phyloP scores from a whole-genome alignment of 306 rosid genomes.

The Cucumis sativus region Cucumber_9930_V3 NC_026658.2:4311501-4312000 shows the following conservation, averaged over 20 bases:
- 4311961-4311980: background rate
- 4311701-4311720: background rate
- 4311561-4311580: too few species aligned
- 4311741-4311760: background rate
- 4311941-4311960: background rate
- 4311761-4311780: background rate
- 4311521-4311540: too few species aligned
- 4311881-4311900: background rate
- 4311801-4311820: slow-evolving; percentile 73
- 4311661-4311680: background rate
- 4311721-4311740: background rate
- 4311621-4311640: background rate
- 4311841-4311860: background rate
- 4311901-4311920: background rate
- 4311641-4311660: background rate
- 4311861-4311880: background rate
- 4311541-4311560: too few species aligned
- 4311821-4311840: slow-evolving; percentile 83
- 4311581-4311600: background rate
- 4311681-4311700: background rate
- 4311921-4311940: background rate
- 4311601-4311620: background rate
- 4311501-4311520: too few species aligned
- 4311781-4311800: background rate
- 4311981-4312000: slow-evolving; percentile 71